Evolutionary conservation across 1,284 basidiomycete genomes (phyloP).

Genomic region (Volvariella surrecta): DNA sequence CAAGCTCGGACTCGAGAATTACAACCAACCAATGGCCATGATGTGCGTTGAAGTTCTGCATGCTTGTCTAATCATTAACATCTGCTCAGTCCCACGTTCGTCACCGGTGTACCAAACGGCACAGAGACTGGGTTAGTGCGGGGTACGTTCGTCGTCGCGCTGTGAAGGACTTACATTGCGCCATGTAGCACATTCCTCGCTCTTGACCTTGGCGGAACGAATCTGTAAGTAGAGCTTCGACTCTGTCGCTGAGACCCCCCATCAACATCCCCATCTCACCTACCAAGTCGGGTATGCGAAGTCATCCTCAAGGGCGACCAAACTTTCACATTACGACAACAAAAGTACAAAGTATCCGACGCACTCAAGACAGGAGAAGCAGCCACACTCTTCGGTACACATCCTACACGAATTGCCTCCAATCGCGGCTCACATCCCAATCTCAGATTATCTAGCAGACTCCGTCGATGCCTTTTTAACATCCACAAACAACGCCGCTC

Average conservation of each 20-base stretch:
- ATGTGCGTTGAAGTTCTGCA: constrained; percentile 42
- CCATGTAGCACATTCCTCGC: constrained; percentile 79
- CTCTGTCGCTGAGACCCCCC: constrained; percentile 5
- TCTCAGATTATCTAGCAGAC: constrained; percentile 88
- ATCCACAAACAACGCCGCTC: constrained; percentile 30
- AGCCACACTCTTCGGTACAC: constrained; percentile 70
- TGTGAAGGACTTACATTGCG: constrained; percentile 6
- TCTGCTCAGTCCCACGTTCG: constrained; percentile 69
- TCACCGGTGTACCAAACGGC: constrained; percentile 86
- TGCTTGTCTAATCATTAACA: constrained; percentile 9
- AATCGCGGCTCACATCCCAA: constrained; percentile 4
- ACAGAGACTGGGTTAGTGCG: constrained; percentile 77
- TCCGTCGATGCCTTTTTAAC: constrained; percentile 92
- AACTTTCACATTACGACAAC: constrained; percentile 82
- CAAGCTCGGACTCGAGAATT: constrained; percentile 57
- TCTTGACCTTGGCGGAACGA: constrained; percentile 92
- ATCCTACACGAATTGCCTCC: constrained; percentile 4
- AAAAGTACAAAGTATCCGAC: constrained; percentile 92
- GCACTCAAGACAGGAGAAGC: constrained; percentile 86
- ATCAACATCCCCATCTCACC: constrained; percentile 6
- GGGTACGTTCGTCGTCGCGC: constrained; percentile 3
- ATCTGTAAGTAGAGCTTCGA: constrained; percentile 54
- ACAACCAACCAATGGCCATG: constrained; percentile 83
- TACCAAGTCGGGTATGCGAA: constrained; percentile 81
- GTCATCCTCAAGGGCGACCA: constrained; percentile 85